Evolutionary conservation across 2,329 filamentous ascomycete species (phyloP).

Genomic region (Escovopsis weberi): DNA sequence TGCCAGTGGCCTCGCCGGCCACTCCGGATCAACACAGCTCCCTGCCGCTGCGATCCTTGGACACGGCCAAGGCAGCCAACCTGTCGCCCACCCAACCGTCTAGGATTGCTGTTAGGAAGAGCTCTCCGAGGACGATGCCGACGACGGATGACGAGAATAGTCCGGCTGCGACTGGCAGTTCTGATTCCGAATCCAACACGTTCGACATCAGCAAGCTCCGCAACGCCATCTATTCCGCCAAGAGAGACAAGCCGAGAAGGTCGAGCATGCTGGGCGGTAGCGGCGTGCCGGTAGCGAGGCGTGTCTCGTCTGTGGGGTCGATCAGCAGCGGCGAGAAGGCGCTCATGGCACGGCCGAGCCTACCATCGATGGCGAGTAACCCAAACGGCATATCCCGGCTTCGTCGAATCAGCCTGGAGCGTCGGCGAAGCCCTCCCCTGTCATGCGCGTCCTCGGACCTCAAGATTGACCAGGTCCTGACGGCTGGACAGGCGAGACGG

Average conservation of each 20-base stretch:
- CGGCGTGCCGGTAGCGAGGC: slow-evolving; percentile 22
- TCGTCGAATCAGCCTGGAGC: slow-evolving; percentile 34
- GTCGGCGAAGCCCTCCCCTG: slow-evolving; percentile 38
- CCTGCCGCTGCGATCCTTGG: slow-evolving; percentile 35
- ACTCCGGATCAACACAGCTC: slow-evolving; percentile 16
- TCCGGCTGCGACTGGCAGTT: slow-evolving; percentile 27
- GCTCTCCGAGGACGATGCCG: slow-evolving; percentile 15
- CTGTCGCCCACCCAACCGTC: slow-evolving; percentile 26
- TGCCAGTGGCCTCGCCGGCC: slow-evolving; percentile 37
- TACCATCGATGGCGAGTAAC: slow-evolving; percentile 31
- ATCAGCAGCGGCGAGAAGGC: slow-evolving; percentile 14
- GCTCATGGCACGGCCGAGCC: slow-evolving; percentile 16
- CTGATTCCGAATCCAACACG: slow-evolving; percentile 32
- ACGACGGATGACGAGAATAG: slow-evolving; percentile 37
- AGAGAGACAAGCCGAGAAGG: slow-evolving; percentile 29
- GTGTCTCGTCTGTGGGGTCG: slow-evolving; percentile 32
- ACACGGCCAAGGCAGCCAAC: slow-evolving; percentile 35
- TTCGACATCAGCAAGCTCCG: slow-evolving; percentile 42
- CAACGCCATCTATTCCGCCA: slow-evolving; percentile 37
- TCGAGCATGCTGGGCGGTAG: slow-evolving; percentile 23
- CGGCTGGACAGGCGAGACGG: slow-evolving; percentile 39
- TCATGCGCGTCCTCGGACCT: slow-evolving; percentile 33
- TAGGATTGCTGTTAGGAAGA: slow-evolving; percentile 11
- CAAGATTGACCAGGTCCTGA: slow-evolving; percentile 27
- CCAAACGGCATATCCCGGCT: slow-evolving; percentile 42